phyloP scores from a whole-genome alignment of 129 eudicot species.

The Smallanthus sonchifolius region DNA sequence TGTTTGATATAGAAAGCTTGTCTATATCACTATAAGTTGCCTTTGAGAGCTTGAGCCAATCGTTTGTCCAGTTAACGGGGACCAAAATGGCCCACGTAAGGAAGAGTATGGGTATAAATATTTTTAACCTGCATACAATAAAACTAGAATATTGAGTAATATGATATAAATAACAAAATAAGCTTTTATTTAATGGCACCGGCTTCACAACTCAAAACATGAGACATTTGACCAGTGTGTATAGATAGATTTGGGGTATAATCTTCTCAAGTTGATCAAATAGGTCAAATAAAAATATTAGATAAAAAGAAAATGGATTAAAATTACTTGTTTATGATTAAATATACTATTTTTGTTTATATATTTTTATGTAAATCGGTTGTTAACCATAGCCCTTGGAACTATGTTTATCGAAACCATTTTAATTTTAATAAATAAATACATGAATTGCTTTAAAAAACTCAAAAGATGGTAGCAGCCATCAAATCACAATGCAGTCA shows the following conservation, averaged over 20 bases:
- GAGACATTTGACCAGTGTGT: neutral
- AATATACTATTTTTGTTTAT: neutral
- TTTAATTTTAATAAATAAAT: neutral
- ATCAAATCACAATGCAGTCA: conserved; percentile 8
- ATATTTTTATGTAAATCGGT: neutral
- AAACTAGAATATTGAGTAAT: neutral
- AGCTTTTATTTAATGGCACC: neutral
- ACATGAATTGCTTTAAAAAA: neutral
- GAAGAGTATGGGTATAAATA: conserved; percentile 77
- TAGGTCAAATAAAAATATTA: no score
- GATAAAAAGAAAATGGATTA: neutral
- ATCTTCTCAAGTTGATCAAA: no score
- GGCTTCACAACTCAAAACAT: neutral
- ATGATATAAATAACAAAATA: neutral
- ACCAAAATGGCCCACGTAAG: conserved; percentile 74
- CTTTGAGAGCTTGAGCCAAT: conserved; percentile 39
- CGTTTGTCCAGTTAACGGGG: conserved; percentile 84
- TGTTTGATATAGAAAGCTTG: conserved; percentile 85
- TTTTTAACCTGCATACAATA: conserved; percentile 63
- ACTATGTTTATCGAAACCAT: neutral
- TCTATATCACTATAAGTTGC: conserved; percentile 63
- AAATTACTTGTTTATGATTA: neutral
- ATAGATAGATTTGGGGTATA: no score
- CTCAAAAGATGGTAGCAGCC: neutral
- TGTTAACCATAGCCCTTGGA: neutral